Evolutionary conservation across 1,284 basidiomycete species (phyloP).

Genomic region (Moesziomyces parantarcticus): DNA sequence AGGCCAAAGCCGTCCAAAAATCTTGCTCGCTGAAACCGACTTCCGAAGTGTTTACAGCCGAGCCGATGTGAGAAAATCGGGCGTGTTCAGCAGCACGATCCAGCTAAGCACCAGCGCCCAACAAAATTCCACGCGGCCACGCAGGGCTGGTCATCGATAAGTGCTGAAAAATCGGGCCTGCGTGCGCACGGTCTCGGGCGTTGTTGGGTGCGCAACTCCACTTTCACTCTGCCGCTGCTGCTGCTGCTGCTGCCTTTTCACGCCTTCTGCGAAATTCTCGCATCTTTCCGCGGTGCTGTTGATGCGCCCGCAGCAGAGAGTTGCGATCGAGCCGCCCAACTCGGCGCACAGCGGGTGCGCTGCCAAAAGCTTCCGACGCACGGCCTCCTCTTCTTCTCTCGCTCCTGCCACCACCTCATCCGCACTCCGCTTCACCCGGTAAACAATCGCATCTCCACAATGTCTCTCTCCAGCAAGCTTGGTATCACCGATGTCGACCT

Average conservation of each 20-base stretch:
- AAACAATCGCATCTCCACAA: slow-evolving; percentile 69
- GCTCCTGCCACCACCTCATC: slow-evolving; percentile 1
- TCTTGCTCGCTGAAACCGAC: no score
- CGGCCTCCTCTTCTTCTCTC: slow-evolving; percentile 2
- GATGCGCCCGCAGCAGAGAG: background rate
- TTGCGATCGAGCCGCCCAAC: slow-evolving; percentile 5
- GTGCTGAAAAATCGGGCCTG: slow-evolving; percentile 1
- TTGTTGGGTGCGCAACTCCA: slow-evolving; percentile 18
- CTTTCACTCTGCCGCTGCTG: slow-evolving; percentile 7
- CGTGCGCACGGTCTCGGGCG: slow-evolving; percentile 13
- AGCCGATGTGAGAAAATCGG: no score
- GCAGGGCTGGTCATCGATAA: no score
- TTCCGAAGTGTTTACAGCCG: no score
- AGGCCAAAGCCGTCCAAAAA: no score
- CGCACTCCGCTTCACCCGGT: background rate
- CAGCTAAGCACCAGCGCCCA: no score
- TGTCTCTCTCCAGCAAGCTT: slow-evolving; percentile 89
- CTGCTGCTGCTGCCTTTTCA: no score
- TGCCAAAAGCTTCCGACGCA: no score
- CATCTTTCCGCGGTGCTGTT: slow-evolving; percentile 23
- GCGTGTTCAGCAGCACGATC: no score
- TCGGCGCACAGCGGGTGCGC: no score
- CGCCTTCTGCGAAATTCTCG: slow-evolving; percentile 12
- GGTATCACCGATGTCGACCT: slow-evolving; percentile 88
- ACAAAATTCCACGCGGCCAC: no score